These are phyloP conservation scores for Colletotrichum musicola DNA, from an alignment of 2,329 filamentous ascomycete species.

Conservation along the genomic window DNA sequence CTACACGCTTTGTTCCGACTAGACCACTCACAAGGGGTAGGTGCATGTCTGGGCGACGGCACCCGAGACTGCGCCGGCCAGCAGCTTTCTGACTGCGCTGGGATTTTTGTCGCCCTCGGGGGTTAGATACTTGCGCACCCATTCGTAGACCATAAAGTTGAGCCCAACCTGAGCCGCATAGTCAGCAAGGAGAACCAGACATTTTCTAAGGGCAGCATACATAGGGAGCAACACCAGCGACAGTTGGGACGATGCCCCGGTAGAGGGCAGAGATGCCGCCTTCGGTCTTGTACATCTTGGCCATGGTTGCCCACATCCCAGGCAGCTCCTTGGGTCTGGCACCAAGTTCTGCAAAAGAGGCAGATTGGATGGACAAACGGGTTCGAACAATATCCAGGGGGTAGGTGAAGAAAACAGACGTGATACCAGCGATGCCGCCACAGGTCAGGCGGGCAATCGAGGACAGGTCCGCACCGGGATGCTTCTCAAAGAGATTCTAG, in stretches of 20 bases:
- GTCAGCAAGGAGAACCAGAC: conserved; percentile 7
- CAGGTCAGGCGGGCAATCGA: conserved; percentile 85
- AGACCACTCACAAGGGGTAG: conserved; percentile 88
- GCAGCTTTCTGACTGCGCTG: conserved; percentile 81
- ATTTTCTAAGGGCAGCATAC: conserved; percentile 58
- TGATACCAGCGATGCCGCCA: conserved; percentile 92
- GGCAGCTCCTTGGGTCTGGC: conserved; percentile 76
- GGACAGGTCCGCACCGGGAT: conserved; percentile 79
- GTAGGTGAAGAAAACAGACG: conserved; percentile 94
- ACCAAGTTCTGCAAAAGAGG: conserved; percentile 87
- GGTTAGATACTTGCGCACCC: conserved; percentile 85
- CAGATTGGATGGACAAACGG: conserved; percentile 94
- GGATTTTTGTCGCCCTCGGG: conserved; percentile 90
- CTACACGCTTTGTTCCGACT: background rate
- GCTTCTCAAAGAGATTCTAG: conserved; percentile 79
- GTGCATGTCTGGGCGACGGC: conserved; percentile 97
- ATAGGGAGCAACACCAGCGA: conserved; percentile 95
- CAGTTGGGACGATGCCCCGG: conserved; percentile 91
- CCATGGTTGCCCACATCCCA: conserved; percentile 91
- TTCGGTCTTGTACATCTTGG: conserved; percentile 89
- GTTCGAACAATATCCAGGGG: conserved; percentile 98
- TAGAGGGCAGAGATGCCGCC: conserved; percentile 90
- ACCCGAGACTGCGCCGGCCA: conserved; percentile 93
- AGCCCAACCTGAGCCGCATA: conserved; percentile 77
- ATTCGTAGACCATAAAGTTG: conserved; percentile 99